Base-by-base conservation (phyloP, 1,284 basidiomycete genomes). In the Quambalaria eucalypti region DNA sequence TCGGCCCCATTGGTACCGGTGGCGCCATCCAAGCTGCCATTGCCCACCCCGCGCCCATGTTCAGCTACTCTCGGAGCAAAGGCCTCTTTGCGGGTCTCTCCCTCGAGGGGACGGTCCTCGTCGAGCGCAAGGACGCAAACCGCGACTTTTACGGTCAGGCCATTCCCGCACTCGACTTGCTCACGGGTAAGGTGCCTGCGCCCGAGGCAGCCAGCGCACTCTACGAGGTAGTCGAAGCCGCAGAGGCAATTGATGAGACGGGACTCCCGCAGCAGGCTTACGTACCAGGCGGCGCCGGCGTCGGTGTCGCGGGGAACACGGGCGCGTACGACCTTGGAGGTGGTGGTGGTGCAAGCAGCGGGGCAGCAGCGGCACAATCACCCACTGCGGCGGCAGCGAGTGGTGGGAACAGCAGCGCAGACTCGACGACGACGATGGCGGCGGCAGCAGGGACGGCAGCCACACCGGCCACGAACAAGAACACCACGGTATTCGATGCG, bases 31-130 rank as follows among this genome's bases (percentile, higher is more conserved):
- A 92, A 67, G 84, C 90, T 0, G 85, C 85, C 8, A 79, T 98
- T 47, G 86, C 88, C 19, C 89, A 93, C 76, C 46, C 46, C 14
- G 86, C 93, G 10, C 92, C 92, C 0, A 91, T 97, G 86, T 98
- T 96, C 78, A 90, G 88, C 63, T 97, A 97, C 78, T 91, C 87
- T 21, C 88, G 92, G 77, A 90, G 87, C 10, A 92, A 91, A 78
- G 91, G 92, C 61, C 81, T 99, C 42, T 99, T 93, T 68, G 93
- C 92, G 2, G 93, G 93, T 25, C 78, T 98, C 48, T 92, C 89
- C 2, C 81, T 99, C 48, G 95, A 98, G 76, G 95, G 95, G 1
- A 96, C 93, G 0, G 88, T 83, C 42, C 82, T 98, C 54, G 88
- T 99, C 57, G 93, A 97, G 77, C 84, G 93, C 67, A 92, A 90